A percentile compares a stretch with the other conserved stretches of the same genome.
Evolutionary conservation across 495 filamentous ascomycete species (phyloP).

Genomic region (Extremus antarcticus): DNA sequence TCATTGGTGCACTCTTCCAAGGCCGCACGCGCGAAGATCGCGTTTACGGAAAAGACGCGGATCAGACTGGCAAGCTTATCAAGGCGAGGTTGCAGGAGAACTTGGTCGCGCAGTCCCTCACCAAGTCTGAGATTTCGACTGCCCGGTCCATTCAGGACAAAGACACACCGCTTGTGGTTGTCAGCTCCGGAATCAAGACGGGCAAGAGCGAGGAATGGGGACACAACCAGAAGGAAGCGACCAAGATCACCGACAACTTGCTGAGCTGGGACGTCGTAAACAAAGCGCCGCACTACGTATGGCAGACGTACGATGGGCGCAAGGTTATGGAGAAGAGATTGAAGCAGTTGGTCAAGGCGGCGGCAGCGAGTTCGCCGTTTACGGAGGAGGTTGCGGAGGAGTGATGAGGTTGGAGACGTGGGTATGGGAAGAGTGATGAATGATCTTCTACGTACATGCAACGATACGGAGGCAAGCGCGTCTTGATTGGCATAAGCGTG

Average conservation of each 20-base stretch:
- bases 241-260: slow-evolving; percentile 62
- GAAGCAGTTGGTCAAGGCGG: slow-evolving; percentile 43
- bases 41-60: slow-evolving; percentile 62
- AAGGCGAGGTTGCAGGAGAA: slow-evolving; percentile 90
- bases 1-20: slow-evolving; percentile 65
- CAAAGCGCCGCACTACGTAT: slow-evolving; percentile 77
- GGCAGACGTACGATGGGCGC: slow-evolving; percentile 58
- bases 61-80: slow-evolving; percentile 69
- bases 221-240: slow-evolving; percentile 68
- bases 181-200: slow-evolving; percentile 63
- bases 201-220: slow-evolving; percentile 58
- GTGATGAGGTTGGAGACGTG: no score
- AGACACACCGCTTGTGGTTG: slow-evolving; percentile 64
- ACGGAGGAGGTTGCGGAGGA: neutral
- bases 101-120: slow-evolving; percentile 70
- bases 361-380: neutral
- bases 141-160: slow-evolving; percentile 64
- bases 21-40: slow-evolving; percentile 75
- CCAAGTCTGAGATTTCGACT: slow-evolving; percentile 65
- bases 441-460: no score
- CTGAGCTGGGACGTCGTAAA: slow-evolving; percentile 78
- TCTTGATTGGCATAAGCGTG: no score
- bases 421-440: no score
- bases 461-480: no score
- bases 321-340: slow-evolving; percentile 60